Percentiles rank a stretch among this genome's conserved stretches.
phyloP scores from a whole-genome alignment of 768 basidiomycete species.

The Suillus hirtellus region DNA sequence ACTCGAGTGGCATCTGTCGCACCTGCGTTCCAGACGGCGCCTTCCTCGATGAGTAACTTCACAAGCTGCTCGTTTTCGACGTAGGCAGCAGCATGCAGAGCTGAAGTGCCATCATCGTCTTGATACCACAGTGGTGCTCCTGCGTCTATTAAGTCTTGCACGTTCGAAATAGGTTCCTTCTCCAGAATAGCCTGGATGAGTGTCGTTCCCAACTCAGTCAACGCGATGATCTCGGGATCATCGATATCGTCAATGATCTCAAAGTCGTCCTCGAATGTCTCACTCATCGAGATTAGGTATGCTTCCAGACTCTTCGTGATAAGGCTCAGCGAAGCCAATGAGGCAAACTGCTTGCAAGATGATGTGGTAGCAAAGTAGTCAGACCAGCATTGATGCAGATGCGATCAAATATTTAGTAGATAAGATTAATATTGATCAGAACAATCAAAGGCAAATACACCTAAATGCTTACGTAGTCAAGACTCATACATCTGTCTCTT shows the following conservation, averaged over 20 bases:
- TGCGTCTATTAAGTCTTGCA: conserved; percentile 53
- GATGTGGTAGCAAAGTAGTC: conserved; percentile 1
- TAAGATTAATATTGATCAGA: not conserved
- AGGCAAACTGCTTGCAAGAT: not conserved
- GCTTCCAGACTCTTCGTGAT: not conserved
- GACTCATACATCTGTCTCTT: not conserved
- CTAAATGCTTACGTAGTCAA: not conserved
- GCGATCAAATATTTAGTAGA: not conserved
- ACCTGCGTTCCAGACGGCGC: conserved; percentile 93
- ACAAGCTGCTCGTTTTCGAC: conserved; percentile 65
- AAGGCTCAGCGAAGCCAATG: not conserved
- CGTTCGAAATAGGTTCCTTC: conserved; percentile 40
- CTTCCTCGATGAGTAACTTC: conserved; percentile 67
- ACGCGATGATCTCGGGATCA: conserved; percentile 42
- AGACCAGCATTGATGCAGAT: not conserved
- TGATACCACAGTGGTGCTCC: conserved; percentile 92
- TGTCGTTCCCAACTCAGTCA: conserved; percentile 55
- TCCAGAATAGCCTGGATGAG: conserved; percentile 62
- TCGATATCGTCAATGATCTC: conserved; percentile 26
- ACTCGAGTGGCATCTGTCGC: conserved; percentile 21
- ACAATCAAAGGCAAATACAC: not conserved
- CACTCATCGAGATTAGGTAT: not conserved
- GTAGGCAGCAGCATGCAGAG: conserved; percentile 86
- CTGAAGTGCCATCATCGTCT: conserved; percentile 78
- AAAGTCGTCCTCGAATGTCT: conserved; percentile 12